Evolutionary conservation across 352 stramenopile genomes (phyloP), one percentile per base, ranked within the genome.

Genomic region (Phytophthora tubulina): DNA sequence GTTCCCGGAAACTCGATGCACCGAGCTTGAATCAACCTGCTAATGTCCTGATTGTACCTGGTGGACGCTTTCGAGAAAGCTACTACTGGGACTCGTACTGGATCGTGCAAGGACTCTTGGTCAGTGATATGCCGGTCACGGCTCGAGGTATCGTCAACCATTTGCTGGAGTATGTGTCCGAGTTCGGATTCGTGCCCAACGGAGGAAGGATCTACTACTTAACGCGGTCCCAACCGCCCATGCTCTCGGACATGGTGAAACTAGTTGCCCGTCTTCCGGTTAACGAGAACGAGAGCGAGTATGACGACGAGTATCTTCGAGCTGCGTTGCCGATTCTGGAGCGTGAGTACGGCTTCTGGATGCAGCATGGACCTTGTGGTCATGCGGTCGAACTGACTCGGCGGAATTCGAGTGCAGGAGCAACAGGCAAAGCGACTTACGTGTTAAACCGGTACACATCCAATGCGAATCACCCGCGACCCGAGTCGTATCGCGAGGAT

Each of bases 11-110:
- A 55, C 61, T 93, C 31, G 53, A 78, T 7, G 61, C 81, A 51
- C 57, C 65, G 33, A 67, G 70, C 48, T 59, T 83, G 39, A 59
- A 75, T 11, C 80, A 71, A 32, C 59, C 72, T 39, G 80, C 81
- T 44, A 86, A 92, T 39, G 78, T 95, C 31, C 67, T 98, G 41
- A 91, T 98, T 45, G 86, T 97, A 0, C 93, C 92, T 6, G 94
- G 93, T 17, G 94, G 90, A 5, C 83, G 94, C n/a, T 98, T 98
- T 69, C 86, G 92, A 9, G 94, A 98, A 73, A 91, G 78, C 42
- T 98, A 98, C 78, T 98, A 98, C 72, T 98, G 94, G 94, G 94
- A 98, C 66, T 94, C 86, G 61, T 98, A 94, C 75, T 98, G 94
- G 94, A 98, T 97, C 55, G 84, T 98, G 9, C 72, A 93, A 57